Evolutionary conservation across 2,329 filamentous ascomycete species (phyloP).

Genomic region (Colletotrichum graminicola): DNA sequence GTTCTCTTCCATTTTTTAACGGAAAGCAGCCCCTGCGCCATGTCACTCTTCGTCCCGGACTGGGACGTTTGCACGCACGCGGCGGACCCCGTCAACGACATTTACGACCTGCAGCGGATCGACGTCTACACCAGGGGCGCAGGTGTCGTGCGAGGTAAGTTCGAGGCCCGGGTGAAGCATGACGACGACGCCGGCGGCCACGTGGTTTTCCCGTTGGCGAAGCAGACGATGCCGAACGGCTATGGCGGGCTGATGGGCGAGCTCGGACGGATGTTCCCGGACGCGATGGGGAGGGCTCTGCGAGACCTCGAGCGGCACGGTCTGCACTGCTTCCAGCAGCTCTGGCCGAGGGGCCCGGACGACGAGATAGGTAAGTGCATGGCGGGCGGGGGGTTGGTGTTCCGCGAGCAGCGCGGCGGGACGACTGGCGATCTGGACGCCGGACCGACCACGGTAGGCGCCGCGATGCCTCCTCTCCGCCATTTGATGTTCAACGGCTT

Average conservation of each 20-base stretch:
- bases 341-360: conserved; percentile 3
- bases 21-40: conserved; percentile 22
- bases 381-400: conserved; percentile 26
- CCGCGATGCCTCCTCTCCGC: background rate
- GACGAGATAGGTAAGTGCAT: conserved; percentile 30
- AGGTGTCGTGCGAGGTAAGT: background rate
- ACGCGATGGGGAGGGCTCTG: conserved; percentile 17
- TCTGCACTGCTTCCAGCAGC: conserved; percentile 18
- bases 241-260: background rate
- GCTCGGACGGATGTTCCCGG: conserved; percentile 5
- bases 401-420: conserved; percentile 3
- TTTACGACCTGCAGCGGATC: conserved; percentile 33
- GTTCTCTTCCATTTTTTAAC: conserved; percentile 27
- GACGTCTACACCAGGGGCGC: conserved; percentile 32
- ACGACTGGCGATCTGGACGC: background rate
- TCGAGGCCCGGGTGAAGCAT: conserved; percentile 4
- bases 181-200: background rate
- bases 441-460: background rate
- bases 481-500: conserved; percentile 35
- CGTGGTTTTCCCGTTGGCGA: conserved; percentile 3
- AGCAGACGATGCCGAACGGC: background rate
- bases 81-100: conserved; percentile 18
- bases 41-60: conserved; percentile 32
- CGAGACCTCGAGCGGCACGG: conserved; percentile 6
- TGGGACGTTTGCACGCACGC: conserved; percentile 34